Evolutionary conservation across 495 filamentous ascomycete species (phyloP).

Genomic region (Venustampulla echinocandica): DNA sequence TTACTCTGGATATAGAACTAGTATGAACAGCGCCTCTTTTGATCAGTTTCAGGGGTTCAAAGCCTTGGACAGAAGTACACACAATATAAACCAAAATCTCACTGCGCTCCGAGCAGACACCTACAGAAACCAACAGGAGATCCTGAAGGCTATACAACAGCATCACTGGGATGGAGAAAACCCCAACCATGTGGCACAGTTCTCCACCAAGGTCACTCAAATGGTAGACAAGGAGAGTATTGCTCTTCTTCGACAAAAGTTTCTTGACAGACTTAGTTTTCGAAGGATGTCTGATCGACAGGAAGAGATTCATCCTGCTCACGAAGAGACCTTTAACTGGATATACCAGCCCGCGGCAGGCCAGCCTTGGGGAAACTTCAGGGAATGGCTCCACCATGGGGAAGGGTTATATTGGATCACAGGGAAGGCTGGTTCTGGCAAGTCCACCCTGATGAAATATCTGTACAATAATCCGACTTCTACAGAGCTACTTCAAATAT

Average conservation of each 20-base stretch:
- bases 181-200: neutral
- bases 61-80: neutral
- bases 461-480: constrained; percentile 15
- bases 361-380: constrained; percentile 1
- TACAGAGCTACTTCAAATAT: constrained; percentile 2
- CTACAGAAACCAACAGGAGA: neutral
- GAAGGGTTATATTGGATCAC: constrained; percentile 25
- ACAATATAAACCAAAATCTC: neutral
- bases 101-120: neutral
- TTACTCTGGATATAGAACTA: neutral
- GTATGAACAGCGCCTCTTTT: neutral
- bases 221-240: neutral
- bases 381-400: constrained; percentile 8
- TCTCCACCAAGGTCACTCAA: neutral
- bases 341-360: constrained; percentile 4
- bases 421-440: constrained; percentile 29
- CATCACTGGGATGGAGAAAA: neutral
- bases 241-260: neutral
- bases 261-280: constrained; percentile 17
- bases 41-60: neutral
- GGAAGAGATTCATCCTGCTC: constrained; percentile 15
- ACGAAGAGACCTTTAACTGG: constrained; percentile 22
- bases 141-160: neutral
- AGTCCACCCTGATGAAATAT: too few species aligned
- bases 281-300: constrained; percentile 21